Evolutionary conservation across 1,284 basidiomycete genomes (phyloP), one percentile per base, ranked within the genome.

Genomic region (Ceratobasidium sp.): DNA sequence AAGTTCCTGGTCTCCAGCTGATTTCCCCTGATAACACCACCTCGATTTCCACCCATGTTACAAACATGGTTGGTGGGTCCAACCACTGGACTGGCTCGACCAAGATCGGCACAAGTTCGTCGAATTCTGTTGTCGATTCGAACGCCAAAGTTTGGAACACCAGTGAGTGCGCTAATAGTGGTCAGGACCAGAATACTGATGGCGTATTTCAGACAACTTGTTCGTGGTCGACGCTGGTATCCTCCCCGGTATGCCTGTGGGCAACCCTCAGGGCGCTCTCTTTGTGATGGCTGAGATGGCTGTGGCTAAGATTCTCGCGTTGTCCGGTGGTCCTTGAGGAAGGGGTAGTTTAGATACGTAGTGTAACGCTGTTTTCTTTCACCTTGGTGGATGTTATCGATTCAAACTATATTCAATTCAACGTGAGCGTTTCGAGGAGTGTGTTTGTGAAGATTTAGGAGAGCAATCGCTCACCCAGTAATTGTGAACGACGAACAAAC

Each of bases 31-130:
- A 90, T 81, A 86, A 87, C 78, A 86, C 85, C 0, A 88, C 86
- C 25, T 77, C 73, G 40, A 56, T 65, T 29, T 19, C 22, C 25
- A 57, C 32, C 74, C 88, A 87, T 89, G 25, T 84, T 15, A 77
- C 76, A 2, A 71, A 62, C 65, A 76, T 64, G 69, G 80, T 89
- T 83, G 84, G 87, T 80, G 49, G 46, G 9, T 90, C 88, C 9
- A 89, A 90, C 81, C 89, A 90, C 81, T 89, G 88, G 88, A 86
- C 88, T n/a, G 89, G 89, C 13, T 87, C 88, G 25, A 86, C 86
- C 77, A 85, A 80, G 61, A 89, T 90, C 70, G 86, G 86, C n/a
- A 83, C 84, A 17, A 82, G 78, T 78, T 75, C 84, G 8, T 80
- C 82, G 4, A 81, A 51, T 68, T 82, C 83, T 19, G 90, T 91